These are phyloP conservation scores for Triglochin maritima DNA, from an alignment of 106 monocot species.

Conservation along the genomic window DNA sequence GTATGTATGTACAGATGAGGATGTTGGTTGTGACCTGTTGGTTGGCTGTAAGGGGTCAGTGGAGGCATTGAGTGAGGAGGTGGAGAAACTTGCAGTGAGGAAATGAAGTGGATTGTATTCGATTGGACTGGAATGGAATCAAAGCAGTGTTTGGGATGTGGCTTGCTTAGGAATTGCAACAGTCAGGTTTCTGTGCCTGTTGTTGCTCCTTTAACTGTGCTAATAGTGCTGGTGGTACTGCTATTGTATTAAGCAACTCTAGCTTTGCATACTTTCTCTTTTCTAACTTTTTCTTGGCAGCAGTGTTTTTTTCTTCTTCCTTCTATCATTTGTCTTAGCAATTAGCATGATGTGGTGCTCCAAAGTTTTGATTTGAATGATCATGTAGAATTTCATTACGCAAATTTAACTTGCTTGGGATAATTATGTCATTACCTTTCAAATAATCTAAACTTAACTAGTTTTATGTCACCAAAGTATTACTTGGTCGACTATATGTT, in stretches of 20 bases:
- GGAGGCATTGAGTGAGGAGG: slow-evolving; percentile 3
- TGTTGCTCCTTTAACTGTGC: neutral
- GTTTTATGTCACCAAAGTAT: too few relatives aligned
- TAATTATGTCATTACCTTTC: too few relatives aligned
- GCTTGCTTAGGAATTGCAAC: neutral
- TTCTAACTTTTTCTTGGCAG: neutral
- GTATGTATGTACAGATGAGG: slow-evolving; percentile 5
- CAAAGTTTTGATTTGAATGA: neutral
- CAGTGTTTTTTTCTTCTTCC: neutral
- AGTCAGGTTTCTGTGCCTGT: neutral
- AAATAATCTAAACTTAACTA: too few relatives aligned
- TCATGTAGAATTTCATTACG: too few relatives aligned
- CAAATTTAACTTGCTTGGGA: too few relatives aligned
- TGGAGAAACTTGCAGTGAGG: neutral
- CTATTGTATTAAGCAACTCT: neutral
- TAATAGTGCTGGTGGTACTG: neutral
- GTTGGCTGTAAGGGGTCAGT: neutral
- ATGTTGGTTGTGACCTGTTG: slow-evolving; percentile 1
- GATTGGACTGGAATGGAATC: too few relatives aligned
- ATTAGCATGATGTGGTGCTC: neutral
- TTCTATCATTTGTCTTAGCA: neutral
- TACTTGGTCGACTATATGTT: too few relatives aligned
- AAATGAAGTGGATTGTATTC: neutral
- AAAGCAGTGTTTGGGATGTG: neutral
- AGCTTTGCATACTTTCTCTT: neutral